phyloP scores from a whole-genome alignment of 2,329 filamentous ascomycete genomes.

The Aspergillus bombycis region DNA sequence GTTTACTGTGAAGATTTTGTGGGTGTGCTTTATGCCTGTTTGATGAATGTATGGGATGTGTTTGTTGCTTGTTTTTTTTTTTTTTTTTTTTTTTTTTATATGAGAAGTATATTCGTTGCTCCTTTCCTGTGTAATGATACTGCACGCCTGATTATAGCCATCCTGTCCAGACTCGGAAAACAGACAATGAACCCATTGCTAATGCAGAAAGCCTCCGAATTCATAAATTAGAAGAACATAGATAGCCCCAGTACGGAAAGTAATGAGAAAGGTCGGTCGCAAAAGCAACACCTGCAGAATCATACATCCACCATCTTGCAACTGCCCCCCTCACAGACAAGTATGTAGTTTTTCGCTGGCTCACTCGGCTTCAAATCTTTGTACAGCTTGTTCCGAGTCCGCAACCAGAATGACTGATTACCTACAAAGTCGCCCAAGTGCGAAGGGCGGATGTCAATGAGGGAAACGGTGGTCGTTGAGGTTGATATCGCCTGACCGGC shows the following conservation, averaged over 20 bases:
- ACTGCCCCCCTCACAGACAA: slow-evolving; percentile 42
- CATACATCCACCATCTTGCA: slow-evolving; percentile 42
- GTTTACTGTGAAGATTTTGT: too few species aligned
- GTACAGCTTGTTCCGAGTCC: slow-evolving; percentile 39
- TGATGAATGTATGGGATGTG: not conserved
- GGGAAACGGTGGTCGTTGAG: slow-evolving; percentile 34
- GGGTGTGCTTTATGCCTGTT: not conserved
- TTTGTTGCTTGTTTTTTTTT: not conserved
- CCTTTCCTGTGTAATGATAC: not conserved
- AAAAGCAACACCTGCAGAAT: not conserved
- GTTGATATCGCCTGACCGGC: slow-evolving; percentile 37
- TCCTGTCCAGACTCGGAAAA: not conserved
- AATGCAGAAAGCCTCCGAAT: slow-evolving; percentile 2
- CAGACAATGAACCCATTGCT: not conserved
- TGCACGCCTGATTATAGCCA: not conserved
- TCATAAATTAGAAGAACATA: not conserved
- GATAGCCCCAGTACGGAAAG: not conserved
- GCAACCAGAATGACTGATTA: slow-evolving; percentile 43
- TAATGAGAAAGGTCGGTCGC: not conserved
- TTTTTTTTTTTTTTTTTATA: not conserved
- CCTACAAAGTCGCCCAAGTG: slow-evolving; percentile 38
- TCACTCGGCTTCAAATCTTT: slow-evolving; percentile 39
- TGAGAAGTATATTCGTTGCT: not conserved
- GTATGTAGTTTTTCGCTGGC: slow-evolving; percentile 41
- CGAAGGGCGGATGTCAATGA: slow-evolving; percentile 42